These are phyloP conservation scores for Hippophae tibetana DNA, from an alignment of 306 rosid genomes.

Conservation along the genomic window DNA sequence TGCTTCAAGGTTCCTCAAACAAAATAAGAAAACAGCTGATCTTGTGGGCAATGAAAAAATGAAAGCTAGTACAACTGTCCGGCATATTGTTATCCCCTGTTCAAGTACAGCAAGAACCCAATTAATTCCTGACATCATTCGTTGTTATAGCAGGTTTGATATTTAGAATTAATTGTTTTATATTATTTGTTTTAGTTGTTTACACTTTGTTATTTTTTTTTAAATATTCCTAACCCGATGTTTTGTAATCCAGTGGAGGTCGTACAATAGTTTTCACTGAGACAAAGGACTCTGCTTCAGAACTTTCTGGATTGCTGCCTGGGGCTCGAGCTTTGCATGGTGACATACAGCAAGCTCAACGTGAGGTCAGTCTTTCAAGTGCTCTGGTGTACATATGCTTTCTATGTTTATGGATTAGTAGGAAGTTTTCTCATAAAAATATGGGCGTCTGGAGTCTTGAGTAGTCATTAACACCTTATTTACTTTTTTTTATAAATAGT, in stretches of 20 bases:
- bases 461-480: too few relatives aligned
- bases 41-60: slow-evolving; percentile 90
- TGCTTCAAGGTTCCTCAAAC: slow-evolving; percentile 60
- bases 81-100: slow-evolving; percentile 92
- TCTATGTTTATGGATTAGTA: background rate
- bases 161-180: slow-evolving; percentile 1
- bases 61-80: slow-evolving; percentile 80
- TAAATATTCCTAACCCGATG: background rate
- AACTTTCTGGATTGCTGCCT: slow-evolving; percentile 61
- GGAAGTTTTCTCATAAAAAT: background rate
- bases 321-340: slow-evolving; percentile 88
- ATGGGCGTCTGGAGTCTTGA: too few relatives aligned
- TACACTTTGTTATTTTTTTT: background rate
- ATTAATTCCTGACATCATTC: slow-evolving; percentile 82
- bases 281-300: slow-evolving; percentile 75
- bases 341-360: slow-evolving; percentile 79
- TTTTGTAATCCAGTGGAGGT: slow-evolving; percentile 57
- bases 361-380: slow-evolving; percentile 44
- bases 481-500: too few relatives aligned
- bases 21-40: slow-evolving; percentile 67
- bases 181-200: too few relatives aligned
- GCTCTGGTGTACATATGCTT: background rate
- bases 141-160: slow-evolving; percentile 76
- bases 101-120: slow-evolving; percentile 53
- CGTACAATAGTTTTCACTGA: slow-evolving; percentile 78